Conservation (phyloP, 2,329 filamentous ascomycete species). For the Pyrenophora graminea region DNA sequence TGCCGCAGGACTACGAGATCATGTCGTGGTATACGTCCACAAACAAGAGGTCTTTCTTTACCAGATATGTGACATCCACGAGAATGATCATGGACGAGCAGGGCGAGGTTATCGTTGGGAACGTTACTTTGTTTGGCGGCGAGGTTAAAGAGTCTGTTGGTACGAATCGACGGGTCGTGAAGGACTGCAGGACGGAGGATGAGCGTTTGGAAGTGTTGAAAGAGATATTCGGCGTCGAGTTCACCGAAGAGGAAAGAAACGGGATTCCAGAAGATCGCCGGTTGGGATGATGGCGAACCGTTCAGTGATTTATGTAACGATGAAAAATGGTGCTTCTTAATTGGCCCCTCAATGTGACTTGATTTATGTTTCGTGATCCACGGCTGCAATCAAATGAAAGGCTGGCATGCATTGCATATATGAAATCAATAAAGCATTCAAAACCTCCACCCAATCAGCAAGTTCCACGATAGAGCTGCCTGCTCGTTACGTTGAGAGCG, state of each 20-base stretch:
- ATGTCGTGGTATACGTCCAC: constrained; percentile 32
- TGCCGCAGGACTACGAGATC: constrained; percentile 26
- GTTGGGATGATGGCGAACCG: background rate
- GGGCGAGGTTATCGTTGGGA: constrained; percentile 9
- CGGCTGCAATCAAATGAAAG: too few species aligned
- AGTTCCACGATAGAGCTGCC: too few species aligned
- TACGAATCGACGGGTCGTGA: background rate
- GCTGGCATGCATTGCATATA: too few species aligned
- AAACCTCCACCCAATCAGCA: too few species aligned
- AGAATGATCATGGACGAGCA: constrained; percentile 18
- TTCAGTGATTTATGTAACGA: too few species aligned
- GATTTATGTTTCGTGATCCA: too few species aligned
- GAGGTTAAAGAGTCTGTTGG: background rate
- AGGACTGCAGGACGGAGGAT: background rate
- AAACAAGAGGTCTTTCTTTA: constrained; percentile 20
- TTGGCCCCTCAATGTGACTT: too few species aligned
- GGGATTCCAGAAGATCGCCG: background rate
- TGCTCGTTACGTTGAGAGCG: too few species aligned
- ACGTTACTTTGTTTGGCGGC: background rate
- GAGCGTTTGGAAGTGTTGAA: background rate
- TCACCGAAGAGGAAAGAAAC: background rate
- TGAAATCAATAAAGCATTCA: too few species aligned
- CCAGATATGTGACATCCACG: constrained; percentile 18
- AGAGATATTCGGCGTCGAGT: background rate
- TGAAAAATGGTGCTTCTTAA: too few species aligned